These are phyloP conservation scores for Akanthomyces lecanii DNA, from an alignment of 2,329 filamentous ascomycete species.

Conservation along the genomic window DNA sequence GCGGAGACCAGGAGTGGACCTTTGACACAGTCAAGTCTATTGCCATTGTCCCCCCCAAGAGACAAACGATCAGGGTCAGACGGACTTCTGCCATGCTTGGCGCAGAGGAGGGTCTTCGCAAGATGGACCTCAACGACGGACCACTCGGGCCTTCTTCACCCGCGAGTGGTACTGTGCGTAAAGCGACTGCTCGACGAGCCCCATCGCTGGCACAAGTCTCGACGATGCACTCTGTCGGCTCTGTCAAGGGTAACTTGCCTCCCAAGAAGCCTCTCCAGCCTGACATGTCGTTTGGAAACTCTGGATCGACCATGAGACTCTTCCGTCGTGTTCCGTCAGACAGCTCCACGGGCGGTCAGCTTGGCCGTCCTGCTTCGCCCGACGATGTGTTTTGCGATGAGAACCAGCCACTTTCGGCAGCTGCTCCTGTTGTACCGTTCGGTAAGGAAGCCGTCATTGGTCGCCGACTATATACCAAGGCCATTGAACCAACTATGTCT, in stretches of 20 bases:
- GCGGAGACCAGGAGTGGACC: slow-evolving; percentile 83
- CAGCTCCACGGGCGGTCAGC: slow-evolving; percentile 44
- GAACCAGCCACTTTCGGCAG: slow-evolving; percentile 53
- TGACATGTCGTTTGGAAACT: slow-evolving; percentile 91
- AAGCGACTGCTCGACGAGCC: slow-evolving; percentile 51
- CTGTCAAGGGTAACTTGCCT: slow-evolving; percentile 40
- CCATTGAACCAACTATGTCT: slow-evolving; percentile 76
- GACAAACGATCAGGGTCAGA: slow-evolving; percentile 45
- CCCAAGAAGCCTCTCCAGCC: slow-evolving; percentile 77
- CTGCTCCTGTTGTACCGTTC: slow-evolving; percentile 49
- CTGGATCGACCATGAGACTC: slow-evolving; percentile 83
- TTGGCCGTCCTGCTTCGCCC: slow-evolving; percentile 32
- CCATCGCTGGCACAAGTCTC: slow-evolving; percentile 39
- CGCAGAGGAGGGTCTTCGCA: slow-evolving; percentile 57
- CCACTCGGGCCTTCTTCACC: slow-evolving; percentile 56
- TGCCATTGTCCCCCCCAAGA: slow-evolving; percentile 43
- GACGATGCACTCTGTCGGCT: slow-evolving; percentile 32
- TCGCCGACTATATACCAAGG: slow-evolving; percentile 73
- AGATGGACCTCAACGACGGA: slow-evolving; percentile 57
- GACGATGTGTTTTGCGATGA: slow-evolving; percentile 53
- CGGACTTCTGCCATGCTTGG: slow-evolving; percentile 55
- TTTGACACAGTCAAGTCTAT: slow-evolving; percentile 89
- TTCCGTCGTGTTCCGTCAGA: slow-evolving; percentile 84
- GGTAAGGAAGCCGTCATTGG: slow-evolving; percentile 83
- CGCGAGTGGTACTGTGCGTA: slow-evolving; percentile 52